phyloP scores from a whole-genome alignment of 352 stramenopile species.

The Phytophthora hibernalis region DNA sequence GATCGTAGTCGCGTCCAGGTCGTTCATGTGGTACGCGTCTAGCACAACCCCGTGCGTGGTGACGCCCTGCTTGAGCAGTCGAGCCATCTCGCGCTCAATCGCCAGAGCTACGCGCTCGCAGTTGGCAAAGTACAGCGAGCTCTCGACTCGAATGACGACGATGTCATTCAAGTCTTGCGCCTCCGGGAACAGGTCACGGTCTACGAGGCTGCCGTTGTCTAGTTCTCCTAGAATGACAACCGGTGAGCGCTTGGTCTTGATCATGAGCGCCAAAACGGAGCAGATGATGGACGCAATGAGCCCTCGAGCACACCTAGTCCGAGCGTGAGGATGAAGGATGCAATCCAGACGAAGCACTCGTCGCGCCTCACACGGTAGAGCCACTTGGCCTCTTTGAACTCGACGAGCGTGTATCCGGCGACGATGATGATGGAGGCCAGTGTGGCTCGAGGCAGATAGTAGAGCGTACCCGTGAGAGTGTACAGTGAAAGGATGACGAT shows the following conservation, averaged over 20 bases:
- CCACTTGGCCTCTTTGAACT: conserved; percentile 83
- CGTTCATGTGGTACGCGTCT: conserved; percentile 57
- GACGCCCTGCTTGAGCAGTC: conserved; percentile 27
- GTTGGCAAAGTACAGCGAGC: conserved; percentile 66
- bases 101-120: conserved; percentile 46
- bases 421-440: conserved; percentile 90
- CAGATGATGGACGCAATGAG: conserved; percentile 58
- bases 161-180: conserved; percentile 37
- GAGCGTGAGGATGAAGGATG: conserved; percentile 54
- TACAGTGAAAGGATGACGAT: conserved; percentile 85
- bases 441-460: conserved; percentile 80
- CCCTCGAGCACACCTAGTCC: conserved; percentile 52
- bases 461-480: conserved; percentile 81
- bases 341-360: conserved; percentile 56
- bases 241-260: conserved; percentile 47
- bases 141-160: conserved; percentile 53
- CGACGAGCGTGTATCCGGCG: conserved; percentile 83
- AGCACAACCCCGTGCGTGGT: conserved; percentile 50
- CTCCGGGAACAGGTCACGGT: conserved; percentile 39
- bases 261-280: conserved; percentile 57
- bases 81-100: conserved; percentile 48
- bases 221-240: conserved; percentile 47
- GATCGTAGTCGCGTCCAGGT: conserved; percentile 67
- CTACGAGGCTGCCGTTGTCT: conserved; percentile 41
- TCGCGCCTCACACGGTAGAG: conserved; percentile 66